Percentiles rank a stretch among this genome's conserved stretches.
Evolutionary conservation across 352 stramenopile species (phyloP).

Genomic region (Globisporangium solare): DNA sequence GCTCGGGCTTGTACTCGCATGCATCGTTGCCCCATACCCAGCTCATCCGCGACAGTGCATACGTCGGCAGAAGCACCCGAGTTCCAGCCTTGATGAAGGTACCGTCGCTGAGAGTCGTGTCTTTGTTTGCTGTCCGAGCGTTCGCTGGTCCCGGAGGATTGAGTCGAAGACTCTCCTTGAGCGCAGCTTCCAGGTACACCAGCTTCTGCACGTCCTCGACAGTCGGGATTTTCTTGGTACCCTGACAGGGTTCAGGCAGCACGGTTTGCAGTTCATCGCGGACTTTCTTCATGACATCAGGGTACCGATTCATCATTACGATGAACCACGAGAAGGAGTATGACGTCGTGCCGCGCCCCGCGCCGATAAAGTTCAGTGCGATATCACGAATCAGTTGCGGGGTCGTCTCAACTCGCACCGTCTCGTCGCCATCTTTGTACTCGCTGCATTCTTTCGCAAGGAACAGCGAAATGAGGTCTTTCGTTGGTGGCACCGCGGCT

Average conservation of each 20-base stretch:
- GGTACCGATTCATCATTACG: constrained; percentile 67
- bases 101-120: constrained; percentile 56
- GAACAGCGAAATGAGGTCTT: constrained; percentile 40
- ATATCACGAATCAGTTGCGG: constrained; percentile 56
- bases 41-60: constrained; percentile 45
- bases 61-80: constrained; percentile 47
- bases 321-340: constrained; percentile 61
- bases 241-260: constrained; percentile 29
- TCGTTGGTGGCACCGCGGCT: background rate
- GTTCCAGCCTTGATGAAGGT: constrained; percentile 50
- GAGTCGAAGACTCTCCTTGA: constrained; percentile 66
- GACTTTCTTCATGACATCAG: constrained; percentile 35
- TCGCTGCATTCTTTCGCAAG: constrained; percentile 30
- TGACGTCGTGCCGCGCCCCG: constrained; percentile 69
- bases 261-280: constrained; percentile 38
- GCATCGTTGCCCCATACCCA: constrained; percentile 64
- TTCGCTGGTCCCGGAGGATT: constrained; percentile 57
- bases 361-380: constrained; percentile 64
- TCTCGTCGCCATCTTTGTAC: constrained; percentile 18
- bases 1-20: constrained; percentile 56
- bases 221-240: constrained; percentile 16
- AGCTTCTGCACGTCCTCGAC: constrained; percentile 48
- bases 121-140: constrained; percentile 32
- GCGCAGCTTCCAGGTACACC: constrained; percentile 53
- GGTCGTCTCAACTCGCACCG: constrained; percentile 12